Evolutionary conservation across 1,284 basidiomycete species (phyloP).

Genomic region (Apiotrichum laibachii): DNA sequence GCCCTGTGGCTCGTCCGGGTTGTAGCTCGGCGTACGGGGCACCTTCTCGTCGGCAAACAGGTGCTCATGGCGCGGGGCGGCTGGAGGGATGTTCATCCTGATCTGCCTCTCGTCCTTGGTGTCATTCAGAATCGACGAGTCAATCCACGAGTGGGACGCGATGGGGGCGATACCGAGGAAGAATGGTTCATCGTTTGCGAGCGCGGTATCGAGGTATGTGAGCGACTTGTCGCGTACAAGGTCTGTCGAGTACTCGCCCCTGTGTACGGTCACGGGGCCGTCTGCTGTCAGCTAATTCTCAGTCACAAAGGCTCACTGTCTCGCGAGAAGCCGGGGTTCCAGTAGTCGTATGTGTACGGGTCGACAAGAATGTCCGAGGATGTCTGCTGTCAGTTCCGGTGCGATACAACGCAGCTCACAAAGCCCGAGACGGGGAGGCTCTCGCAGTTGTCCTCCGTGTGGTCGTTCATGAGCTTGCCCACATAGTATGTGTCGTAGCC

Average conservation of each 20-base stretch:
- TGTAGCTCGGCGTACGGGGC: slow-evolving; percentile 25
- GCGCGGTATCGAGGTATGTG: slow-evolving; percentile 27
- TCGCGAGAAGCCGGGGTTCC: slow-evolving; percentile 27
- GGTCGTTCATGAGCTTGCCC: slow-evolving; percentile 44
- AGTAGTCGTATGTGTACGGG: slow-evolving; percentile 43
- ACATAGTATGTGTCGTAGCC: slow-evolving; percentile 41
- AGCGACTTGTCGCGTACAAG: slow-evolving; percentile 30
- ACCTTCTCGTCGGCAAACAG: slow-evolving; percentile 29
- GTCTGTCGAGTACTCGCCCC: slow-evolving; percentile 36
- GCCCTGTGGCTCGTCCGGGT: slow-evolving; percentile 33
- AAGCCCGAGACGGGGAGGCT: slow-evolving; percentile 24
- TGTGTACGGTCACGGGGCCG: slow-evolving; percentile 26
- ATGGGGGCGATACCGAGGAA: slow-evolving; percentile 29
- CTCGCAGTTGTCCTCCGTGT: slow-evolving; percentile 31
- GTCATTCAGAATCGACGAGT: neutral
- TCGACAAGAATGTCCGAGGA: slow-evolving; percentile 39
- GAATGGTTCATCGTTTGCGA: slow-evolving; percentile 30
- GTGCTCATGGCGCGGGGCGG: slow-evolving; percentile 28
- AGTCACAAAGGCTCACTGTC: slow-evolving; percentile 13
- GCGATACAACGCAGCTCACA: slow-evolving; percentile 1
- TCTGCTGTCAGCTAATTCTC: slow-evolving; percentile 10
- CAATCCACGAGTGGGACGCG: slow-evolving; percentile 4
- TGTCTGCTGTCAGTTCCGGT: slow-evolving; percentile 14
- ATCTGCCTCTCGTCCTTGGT: neutral
- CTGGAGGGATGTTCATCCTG: slow-evolving; percentile 19